phyloP scores from a whole-genome alignment of 1,139 yeast genomes.

The Debaryomycetaceae sp. region DNA sequence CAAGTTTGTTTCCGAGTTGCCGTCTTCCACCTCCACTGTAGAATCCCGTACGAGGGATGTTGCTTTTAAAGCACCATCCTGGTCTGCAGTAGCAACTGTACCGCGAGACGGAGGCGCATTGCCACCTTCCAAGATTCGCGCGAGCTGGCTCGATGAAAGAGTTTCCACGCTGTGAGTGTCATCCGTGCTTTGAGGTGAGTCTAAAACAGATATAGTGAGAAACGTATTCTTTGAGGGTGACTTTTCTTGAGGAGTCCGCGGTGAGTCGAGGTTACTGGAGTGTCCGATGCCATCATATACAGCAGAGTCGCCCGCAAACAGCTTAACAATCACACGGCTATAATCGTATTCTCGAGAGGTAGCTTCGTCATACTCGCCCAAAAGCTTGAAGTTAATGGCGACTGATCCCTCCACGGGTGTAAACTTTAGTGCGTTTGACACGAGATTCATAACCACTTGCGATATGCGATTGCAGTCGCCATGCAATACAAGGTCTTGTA shows the following conservation, averaged over 20 bases:
- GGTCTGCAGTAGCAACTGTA: not conserved
- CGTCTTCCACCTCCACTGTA: not conserved
- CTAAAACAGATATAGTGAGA: no score
- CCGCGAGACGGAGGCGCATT: not conserved
- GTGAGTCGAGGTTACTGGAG: not conserved
- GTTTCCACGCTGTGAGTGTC: not conserved
- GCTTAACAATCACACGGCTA: slow-evolving; percentile 18
- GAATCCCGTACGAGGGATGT: not conserved
- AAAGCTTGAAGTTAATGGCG: slow-evolving; percentile 48
- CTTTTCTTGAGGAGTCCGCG: no score
- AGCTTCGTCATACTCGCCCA: slow-evolving; percentile 60
- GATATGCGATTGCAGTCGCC: slow-evolving; percentile 85
- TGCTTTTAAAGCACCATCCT: not conserved
- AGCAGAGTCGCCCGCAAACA: not conserved
- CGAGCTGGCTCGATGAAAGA: not conserved
- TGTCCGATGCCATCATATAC: not conserved
- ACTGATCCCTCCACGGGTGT: slow-evolving; percentile 83
- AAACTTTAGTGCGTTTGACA: slow-evolving; percentile 79
- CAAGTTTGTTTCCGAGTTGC: slow-evolving; percentile 4
- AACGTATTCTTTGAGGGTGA: no score
- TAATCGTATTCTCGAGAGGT: slow-evolving; percentile 21
- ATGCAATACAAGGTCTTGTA: slow-evolving; percentile 52
- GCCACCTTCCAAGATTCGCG: not conserved
- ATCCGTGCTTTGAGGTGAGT: no score
- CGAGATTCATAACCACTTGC: slow-evolving; percentile 80